A percentile compares a stretch with the other conserved stretches of the same genome.
Conservation (phyloP, 2,329 filamentous ascomycete genomes). For the Xylaria sp. region DNA sequence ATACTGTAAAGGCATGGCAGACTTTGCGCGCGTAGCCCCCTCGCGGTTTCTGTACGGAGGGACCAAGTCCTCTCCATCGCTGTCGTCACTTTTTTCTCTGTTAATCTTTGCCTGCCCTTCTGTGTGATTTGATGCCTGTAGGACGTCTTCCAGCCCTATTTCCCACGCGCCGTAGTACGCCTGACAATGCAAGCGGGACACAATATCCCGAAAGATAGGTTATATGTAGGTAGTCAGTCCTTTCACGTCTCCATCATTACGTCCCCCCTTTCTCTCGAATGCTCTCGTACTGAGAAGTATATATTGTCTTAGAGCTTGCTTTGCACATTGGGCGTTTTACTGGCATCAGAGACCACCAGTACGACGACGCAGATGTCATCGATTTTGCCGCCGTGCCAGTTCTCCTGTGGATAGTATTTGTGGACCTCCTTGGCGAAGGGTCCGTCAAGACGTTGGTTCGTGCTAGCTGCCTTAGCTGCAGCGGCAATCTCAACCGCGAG, state of each 20-base stretch:
- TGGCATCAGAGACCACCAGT: constrained; percentile 66
- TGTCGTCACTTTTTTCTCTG: neutral
- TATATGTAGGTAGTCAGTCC: neutral
- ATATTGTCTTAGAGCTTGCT: constrained; percentile 24
- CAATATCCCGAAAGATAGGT: neutral
- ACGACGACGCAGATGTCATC: constrained; percentile 92
- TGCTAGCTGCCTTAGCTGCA: constrained; percentile 78
- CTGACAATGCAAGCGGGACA: constrained; percentile 21
- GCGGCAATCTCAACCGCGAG: constrained; percentile 74
- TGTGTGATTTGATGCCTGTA: constrained; percentile 2
- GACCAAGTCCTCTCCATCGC: neutral
- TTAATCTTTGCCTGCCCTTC: neutral
- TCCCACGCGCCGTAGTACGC: constrained; percentile 18
- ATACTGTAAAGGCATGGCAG: neutral
- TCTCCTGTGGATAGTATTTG: constrained; percentile 77
- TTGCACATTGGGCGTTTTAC: constrained; percentile 21
- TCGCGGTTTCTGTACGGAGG: neutral
- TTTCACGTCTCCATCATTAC: neutral
- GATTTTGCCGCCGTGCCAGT: constrained; percentile 86
- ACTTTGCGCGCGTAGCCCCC: neutral
- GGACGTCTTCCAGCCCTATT: constrained; percentile 1
- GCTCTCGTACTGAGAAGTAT: neutral
- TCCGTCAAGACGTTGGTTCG: constrained; percentile 75
- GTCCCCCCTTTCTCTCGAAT: neutral
- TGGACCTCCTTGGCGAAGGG: constrained; percentile 95